phyloP scores from a whole-genome alignment of 352 stramenopile genomes.

The Phytophthora quininea region DNA sequence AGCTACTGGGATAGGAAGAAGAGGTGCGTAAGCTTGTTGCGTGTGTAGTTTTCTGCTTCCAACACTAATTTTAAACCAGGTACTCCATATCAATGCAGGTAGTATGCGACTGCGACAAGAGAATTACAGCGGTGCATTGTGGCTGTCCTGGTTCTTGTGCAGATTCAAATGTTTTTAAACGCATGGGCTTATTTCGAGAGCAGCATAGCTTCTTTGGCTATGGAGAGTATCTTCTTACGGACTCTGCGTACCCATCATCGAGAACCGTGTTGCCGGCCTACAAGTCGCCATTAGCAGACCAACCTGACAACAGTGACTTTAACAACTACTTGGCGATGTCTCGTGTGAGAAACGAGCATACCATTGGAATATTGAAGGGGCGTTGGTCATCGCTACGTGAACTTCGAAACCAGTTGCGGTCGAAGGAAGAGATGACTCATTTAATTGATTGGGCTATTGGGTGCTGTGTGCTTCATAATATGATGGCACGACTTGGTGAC shows the following conservation, averaged over 20 bases:
- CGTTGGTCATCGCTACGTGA: neutral
- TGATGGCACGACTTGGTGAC: neutral
- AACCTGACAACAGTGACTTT: neutral
- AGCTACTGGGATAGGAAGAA: constrained; percentile 9
- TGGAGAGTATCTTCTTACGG: constrained; percentile 9
- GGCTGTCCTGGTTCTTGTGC: neutral
- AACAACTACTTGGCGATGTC: neutral
- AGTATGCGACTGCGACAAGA: neutral
- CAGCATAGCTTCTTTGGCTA: neutral
- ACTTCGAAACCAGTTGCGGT: neutral
- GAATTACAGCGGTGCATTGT: constrained; percentile 4
- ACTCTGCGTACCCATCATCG: constrained; percentile 1
- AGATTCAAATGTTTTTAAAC: neutral
- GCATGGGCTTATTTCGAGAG: neutral
- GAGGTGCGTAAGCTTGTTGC: neutral
- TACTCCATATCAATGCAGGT: neutral
- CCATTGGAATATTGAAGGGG: neutral
- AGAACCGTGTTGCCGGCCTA: neutral
- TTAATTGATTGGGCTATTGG: neutral
- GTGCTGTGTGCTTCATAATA: neutral
- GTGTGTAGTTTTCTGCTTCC: neutral
- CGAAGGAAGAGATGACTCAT: neutral
- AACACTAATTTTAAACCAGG: neutral
- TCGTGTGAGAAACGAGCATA: neutral
- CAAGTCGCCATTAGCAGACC: neutral